Evolutionary conservation across 2,329 filamentous ascomycete genomes (phyloP), one percentile per base, ranked within the genome.

Genomic region (Exophiala calicioides): DNA sequence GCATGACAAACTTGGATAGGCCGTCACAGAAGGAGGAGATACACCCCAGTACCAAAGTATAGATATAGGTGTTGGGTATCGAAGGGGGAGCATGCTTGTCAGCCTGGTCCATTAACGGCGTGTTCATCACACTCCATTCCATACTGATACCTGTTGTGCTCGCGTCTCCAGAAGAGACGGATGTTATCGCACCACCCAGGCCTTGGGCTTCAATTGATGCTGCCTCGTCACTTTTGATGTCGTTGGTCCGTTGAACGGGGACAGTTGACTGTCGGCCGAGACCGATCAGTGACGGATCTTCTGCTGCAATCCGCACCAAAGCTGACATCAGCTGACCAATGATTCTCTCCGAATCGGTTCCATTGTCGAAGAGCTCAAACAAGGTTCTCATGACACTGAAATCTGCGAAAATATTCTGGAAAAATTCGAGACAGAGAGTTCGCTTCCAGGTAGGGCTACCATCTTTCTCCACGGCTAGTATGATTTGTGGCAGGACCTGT

Each of bases 21-120:
- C 88, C 90, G 62, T 98, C 93, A 0, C 91, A 95, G 38, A 98
- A 79, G 1, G 84, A 89, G 33, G 87, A 91, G 50, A 98, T 85
- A 61, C 91, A 97, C 2, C 88, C 86, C 31, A 98, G 71, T 1
- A 91, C 87, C 36, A 98, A 74, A 53, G 86, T 89, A 68, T 96
- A 97, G 5, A 95, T 79, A 61, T 98, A 98, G 0, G 93, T 95
- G 52, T 96, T 91, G 0, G 93, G 93, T 16, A 95, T 80, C 0
- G 74, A 60, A 3, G 91, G 90, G 0, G 91, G 79, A 36, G 95
- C 90, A 0, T 82, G 80, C 66, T 97, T 98, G 69, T 98, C 93
- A 15, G 97, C 79, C 55, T 95, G 88, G 59, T 98, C 93, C 52
- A 97, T 88, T 62, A 89, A 95, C 4, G 90, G 85, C 8, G 90